Evolutionary conservation across 1,284 basidiomycete genomes (phyloP).

Genomic region (Grifola frondosa): DNA sequence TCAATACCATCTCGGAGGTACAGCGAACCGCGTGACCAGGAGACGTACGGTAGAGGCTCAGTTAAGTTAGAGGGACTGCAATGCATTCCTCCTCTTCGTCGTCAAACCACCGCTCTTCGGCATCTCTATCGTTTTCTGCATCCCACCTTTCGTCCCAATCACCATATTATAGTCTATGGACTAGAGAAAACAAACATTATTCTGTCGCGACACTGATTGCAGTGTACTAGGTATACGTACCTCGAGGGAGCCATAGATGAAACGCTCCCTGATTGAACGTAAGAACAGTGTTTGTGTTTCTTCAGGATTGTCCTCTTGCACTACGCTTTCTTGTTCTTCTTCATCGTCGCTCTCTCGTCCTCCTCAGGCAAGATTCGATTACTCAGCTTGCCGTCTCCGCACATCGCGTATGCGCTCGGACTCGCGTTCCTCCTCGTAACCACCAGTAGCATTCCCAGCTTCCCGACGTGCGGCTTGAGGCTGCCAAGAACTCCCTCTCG

Average conservation of each 20-base stretch:
- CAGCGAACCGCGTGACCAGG: too few relatives aligned
- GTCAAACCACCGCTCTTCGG: conserved; percentile 76
- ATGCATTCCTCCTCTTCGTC: conserved; percentile 52
- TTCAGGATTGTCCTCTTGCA: conserved; percentile 42
- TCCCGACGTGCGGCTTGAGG: conserved; percentile 58
- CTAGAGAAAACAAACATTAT: conserved; percentile 35
- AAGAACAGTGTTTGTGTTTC: conserved; percentile 53
- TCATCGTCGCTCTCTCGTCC: conserved; percentile 56
- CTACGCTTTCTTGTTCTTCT: conserved; percentile 26
- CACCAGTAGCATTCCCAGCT: conserved; percentile 64
- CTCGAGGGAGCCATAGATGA: conserved; percentile 75
- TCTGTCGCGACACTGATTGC: conserved; percentile 1
- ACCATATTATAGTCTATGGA: conserved; percentile 67
- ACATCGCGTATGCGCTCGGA: conserved; percentile 54
- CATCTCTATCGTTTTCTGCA: conserved; percentile 55
- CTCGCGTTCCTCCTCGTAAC: conserved; percentile 74
- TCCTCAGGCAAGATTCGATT: conserved; percentile 65
- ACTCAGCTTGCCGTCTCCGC: conserved; percentile 43
- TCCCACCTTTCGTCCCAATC: conserved; percentile 79
- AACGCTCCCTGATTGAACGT: conserved; percentile 59
- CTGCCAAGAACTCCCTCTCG: conserved; percentile 60
- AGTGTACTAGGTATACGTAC: conserved; percentile 39
- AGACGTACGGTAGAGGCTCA: too few relatives aligned
- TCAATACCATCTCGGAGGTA: neutral
- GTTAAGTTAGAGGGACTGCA: conserved; percentile 9